Base-by-base conservation (phyloP, 2,329 filamentous ascomycete species). In the Aspergillus bombycis region DNA sequence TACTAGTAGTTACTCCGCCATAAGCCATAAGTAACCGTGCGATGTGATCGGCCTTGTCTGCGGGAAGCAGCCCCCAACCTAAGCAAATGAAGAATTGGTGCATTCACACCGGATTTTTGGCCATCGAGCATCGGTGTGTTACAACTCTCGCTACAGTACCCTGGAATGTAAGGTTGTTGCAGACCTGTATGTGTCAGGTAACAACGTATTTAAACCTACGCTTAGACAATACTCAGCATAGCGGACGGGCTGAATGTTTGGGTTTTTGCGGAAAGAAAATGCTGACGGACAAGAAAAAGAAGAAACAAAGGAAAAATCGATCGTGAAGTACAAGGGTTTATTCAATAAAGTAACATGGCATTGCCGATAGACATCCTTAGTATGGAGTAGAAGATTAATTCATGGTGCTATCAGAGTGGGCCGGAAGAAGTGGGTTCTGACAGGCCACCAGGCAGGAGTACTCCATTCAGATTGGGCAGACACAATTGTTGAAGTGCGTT, bases 391-490 rank as follows among this genome's bases (percentile, higher is more conserved):
- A 28, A 30, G 52, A 12, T 12, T 32, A 36, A 46, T 62, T 45
- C 38, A 62, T 32, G 11, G 23, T 59, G 41, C 56, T 32, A 34
- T 53, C 28, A 26, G 19, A 34, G 56, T 56, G 61, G 61, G 57
- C 57, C 61, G 41, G 30, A 32, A 5, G 23, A 34, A 54, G 61
- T 59, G 61, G 61, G 38, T 62, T 62, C 57, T 62, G 61, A 62
- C 61, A 62, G 61, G 41, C 61, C 56, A 52, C 56, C 53, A 36
- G 55, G 60, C 50, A 53, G 32, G 48, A 43, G 36, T 19, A 59
- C 48, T 56, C 48, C 56, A 62, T 62, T 62, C 11, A 61, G 53
- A 64, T 64, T 63, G 58, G 58, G 52, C 54, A 63, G 56, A n/a
- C 36, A 41, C 34, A 23, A 34, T 43, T 43, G 36, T 54, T 52